A percentile compares a stretch with the other conserved stretches of the same genome.
These are phyloP conservation scores for Fusarium drepaniforme DNA, from an alignment of 2,329 filamentous ascomycete genomes.

Conservation along the genomic window DNA sequence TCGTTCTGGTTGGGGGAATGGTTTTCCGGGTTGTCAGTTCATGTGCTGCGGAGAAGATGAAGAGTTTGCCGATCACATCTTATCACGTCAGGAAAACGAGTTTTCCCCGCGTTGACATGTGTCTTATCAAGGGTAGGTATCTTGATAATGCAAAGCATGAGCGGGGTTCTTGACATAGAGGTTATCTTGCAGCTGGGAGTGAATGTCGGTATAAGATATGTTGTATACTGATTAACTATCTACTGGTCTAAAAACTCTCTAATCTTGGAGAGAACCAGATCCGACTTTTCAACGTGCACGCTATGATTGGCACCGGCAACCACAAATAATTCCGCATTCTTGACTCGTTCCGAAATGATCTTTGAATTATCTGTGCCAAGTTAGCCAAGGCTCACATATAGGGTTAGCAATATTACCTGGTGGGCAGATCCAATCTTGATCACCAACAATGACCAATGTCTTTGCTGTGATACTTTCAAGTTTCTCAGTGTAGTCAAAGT, in stretches of 20 bases:
- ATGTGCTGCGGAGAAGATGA: background rate
- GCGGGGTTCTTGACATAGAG: background rate
- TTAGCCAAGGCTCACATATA: background rate
- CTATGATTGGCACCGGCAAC: conserved; percentile 33
- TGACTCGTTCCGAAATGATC: conserved; percentile 16
- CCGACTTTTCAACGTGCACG: conserved; percentile 26
- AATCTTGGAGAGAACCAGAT: conserved; percentile 22
- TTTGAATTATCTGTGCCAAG: conserved; percentile 21
- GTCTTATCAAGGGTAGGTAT: background rate
- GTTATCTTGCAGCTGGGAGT: background rate
- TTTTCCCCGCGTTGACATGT: background rate
- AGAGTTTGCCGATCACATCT: background rate
- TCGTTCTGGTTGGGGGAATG: background rate
- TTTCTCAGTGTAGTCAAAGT: conserved; percentile 27
- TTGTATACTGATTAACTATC: background rate
- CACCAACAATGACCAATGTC: conserved; percentile 31
- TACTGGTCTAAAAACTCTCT: conserved; percentile 9
- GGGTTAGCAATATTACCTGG: conserved; percentile 5
- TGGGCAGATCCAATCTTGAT: conserved; percentile 36
- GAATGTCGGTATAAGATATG: background rate
- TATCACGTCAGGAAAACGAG: background rate
- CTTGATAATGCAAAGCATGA: background rate
- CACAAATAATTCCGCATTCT: conserved; percentile 18
- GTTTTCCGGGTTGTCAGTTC: background rate
- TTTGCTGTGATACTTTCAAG: conserved; percentile 17